Evolutionary conservation across 352 stramenopile genomes (phyloP).

Genomic region (Plasmopara viticola): DNA sequence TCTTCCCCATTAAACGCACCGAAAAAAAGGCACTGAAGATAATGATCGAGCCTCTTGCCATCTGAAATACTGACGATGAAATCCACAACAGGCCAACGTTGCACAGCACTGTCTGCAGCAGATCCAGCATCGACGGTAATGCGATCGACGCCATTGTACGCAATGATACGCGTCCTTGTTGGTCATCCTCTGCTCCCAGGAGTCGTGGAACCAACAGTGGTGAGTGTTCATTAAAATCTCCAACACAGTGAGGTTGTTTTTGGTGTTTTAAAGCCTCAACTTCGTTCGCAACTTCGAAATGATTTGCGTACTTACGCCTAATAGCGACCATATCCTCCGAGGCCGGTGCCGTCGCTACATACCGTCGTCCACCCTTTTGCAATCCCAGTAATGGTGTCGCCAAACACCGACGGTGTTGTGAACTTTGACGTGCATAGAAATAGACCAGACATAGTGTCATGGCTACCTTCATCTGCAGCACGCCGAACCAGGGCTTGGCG

Average conservation of each 20-base stretch:
- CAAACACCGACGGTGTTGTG: too few species aligned
- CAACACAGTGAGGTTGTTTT: too few species aligned
- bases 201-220: background rate
- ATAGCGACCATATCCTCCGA: too few species aligned
- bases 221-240: too few species aligned
- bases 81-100: slow-evolving; percentile 86
- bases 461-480: slow-evolving; percentile 81
- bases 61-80: slow-evolving; percentile 87
- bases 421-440: too few species aligned
- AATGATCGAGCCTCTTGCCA: slow-evolving; percentile 87
- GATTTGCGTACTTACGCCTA: too few species aligned
- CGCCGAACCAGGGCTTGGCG: slow-evolving; percentile 82
- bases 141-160: slow-evolving; percentile 55
- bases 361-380: too few species aligned
- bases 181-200: slow-evolving; percentile 13
- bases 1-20: slow-evolving; percentile 64
- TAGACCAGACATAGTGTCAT: slow-evolving; percentile 61
- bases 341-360: too few species aligned
- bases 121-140: slow-evolving; percentile 68
- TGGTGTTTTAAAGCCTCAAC: too few species aligned
- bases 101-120: slow-evolving; percentile 80
- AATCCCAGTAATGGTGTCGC: too few species aligned
- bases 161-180: slow-evolving; percentile 30
- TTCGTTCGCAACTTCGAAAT: too few species aligned
- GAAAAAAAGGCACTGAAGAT: slow-evolving; percentile 63